These are phyloP conservation scores for Helianthus annuus DNA, from an alignment of 129 eudicot genomes.

Conservation along the genomic window DNA sequence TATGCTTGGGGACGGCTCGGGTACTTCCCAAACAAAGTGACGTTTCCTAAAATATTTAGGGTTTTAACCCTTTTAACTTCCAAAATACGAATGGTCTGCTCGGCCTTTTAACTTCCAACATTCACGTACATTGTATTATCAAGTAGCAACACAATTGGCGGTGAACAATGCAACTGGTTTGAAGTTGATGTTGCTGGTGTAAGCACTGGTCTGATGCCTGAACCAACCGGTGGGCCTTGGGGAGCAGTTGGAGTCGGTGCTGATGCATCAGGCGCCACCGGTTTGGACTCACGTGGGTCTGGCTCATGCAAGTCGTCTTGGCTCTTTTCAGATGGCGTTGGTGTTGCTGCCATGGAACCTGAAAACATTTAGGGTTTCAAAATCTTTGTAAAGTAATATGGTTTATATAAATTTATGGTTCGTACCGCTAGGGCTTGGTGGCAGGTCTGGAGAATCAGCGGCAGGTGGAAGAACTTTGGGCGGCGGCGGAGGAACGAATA, in stretches of 20 bases:
- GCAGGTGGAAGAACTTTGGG: constrained; percentile 45
- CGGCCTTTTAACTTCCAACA: too few relatives aligned
- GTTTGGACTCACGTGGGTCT: constrained; percentile 32
- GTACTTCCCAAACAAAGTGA: too few relatives aligned
- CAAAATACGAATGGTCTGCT: too few relatives aligned
- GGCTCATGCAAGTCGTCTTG: constrained; percentile 20
- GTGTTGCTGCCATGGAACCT: constrained; percentile 57
- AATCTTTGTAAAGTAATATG: constrained; percentile 4
- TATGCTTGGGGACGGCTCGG: too few relatives aligned
- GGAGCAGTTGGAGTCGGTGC: constrained; percentile 25
- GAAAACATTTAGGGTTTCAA: not conserved
- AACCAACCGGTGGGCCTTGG: constrained; percentile 41
- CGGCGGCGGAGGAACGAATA: constrained; percentile 60
- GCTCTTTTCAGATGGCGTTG: constrained; percentile 37
- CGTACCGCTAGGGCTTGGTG: constrained; percentile 58
- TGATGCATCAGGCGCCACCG: constrained; percentile 38
- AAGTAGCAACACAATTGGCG: constrained; percentile 24
- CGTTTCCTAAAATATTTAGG: too few relatives aligned
- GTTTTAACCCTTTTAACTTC: too few relatives aligned
- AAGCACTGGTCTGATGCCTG: constrained; percentile 60
- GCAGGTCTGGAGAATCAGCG: constrained; percentile 51
- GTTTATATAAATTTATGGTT: not conserved
- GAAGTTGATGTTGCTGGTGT: constrained; percentile 58
- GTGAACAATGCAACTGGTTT: constrained; percentile 27
- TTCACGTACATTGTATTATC: too few relatives aligned